Conservation (phyloP, 139 green algal species). For the Yamagishiella unicocca region DNA sequence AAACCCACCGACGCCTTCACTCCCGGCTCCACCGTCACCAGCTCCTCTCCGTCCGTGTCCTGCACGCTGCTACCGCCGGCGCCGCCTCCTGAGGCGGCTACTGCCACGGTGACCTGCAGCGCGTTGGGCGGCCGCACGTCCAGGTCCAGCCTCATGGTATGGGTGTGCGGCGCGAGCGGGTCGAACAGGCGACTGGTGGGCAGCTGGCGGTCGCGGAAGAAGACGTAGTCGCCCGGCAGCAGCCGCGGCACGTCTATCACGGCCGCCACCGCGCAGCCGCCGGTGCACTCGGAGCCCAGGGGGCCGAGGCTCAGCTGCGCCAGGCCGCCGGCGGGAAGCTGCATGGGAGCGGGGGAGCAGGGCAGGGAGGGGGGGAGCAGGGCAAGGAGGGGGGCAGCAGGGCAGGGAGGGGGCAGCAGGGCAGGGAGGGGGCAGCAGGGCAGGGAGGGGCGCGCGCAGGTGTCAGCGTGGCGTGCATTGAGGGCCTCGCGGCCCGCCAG, state of each 20-base stretch:
- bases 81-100: not conserved
- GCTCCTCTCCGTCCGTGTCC: not conserved
- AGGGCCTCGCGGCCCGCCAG: too few species aligned
- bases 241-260: slow-evolving; percentile 44
- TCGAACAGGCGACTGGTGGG: slow-evolving; percentile 51
- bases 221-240: not conserved
- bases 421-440: too few species aligned
- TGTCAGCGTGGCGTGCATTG: too few species aligned
- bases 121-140: not conserved
- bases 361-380: too few species aligned
- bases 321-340: slow-evolving; percentile 39
- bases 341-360: not conserved
- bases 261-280: slow-evolving; percentile 47
- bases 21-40: slow-evolving; percentile 19
- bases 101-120: slow-evolving; percentile 11
- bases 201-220: not conserved
- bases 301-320: slow-evolving; percentile 12
- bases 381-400: too few species aligned
- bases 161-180: slow-evolving; percentile 24
- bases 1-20: not conserved
- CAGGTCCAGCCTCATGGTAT: not conserved
- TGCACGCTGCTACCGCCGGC: not conserved
- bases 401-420: too few species aligned
- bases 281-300: slow-evolving; percentile 53
- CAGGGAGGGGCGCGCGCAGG: too few species aligned